These are phyloP conservation scores for Erigeron canadensis DNA, from an alignment of 129 eudicot genomes.

Conservation along the genomic window DNA sequence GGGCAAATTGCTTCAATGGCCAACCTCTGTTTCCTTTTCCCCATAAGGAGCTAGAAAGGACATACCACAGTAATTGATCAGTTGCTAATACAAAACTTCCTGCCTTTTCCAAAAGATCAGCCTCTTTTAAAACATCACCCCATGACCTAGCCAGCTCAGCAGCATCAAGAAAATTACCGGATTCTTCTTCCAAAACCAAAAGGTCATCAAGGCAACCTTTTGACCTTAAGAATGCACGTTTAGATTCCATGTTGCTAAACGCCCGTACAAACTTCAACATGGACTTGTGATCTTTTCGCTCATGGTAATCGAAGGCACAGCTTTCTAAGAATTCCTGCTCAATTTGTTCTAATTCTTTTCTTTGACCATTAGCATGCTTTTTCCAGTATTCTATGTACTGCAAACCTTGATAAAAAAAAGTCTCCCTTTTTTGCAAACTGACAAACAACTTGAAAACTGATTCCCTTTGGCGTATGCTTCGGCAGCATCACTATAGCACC, in stretches of 20 bases:
- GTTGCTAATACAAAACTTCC: neutral
- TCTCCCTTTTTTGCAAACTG: neutral
- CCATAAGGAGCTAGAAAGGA: neutral
- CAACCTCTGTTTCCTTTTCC: neutral
- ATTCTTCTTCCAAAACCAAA: constrained; percentile 1
- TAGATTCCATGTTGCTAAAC: neutral
- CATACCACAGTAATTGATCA: neutral
- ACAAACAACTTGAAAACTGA: neutral
- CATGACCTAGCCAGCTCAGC: neutral
- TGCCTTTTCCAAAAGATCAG: neutral
- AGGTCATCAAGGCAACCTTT: neutral
- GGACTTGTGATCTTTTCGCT: neutral
- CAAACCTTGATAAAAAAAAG: neutral
- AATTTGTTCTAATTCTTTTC: neutral
- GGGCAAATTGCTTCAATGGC: neutral
- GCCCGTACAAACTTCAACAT: neutral
- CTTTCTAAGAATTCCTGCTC: neutral
- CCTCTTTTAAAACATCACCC: neutral
- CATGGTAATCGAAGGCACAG: neutral
- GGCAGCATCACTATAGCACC: neutral
- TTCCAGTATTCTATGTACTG: neutral
- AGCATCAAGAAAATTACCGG: neutral
- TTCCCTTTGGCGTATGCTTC: neutral
- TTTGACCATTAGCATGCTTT: neutral
- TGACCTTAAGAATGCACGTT: neutral